A percentile compares a stretch with the other conserved stretches of the same genome.
These are phyloP conservation scores for Leishmania aethiopica DNA, from an alignment of 208 protist genomes.

Conservation along the genomic window DNA sequence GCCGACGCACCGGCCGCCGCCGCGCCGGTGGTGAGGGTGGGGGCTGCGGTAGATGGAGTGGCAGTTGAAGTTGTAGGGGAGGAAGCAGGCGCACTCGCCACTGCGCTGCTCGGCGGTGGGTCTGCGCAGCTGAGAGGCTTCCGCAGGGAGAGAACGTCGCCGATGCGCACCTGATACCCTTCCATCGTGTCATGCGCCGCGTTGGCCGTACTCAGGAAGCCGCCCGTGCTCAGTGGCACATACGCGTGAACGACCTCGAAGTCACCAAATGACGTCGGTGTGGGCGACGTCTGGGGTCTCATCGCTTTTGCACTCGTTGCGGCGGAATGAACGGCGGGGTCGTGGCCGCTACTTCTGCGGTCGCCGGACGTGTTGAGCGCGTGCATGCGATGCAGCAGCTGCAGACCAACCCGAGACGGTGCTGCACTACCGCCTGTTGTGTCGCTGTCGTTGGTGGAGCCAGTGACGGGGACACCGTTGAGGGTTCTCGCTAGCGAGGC, in stretches of 20 bases:
- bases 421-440: not conserved
- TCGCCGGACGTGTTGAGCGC: not conserved
- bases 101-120: not conserved
- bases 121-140: not conserved
- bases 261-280: not conserved
- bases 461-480: not conserved
- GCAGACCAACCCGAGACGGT: constrained; percentile 36
- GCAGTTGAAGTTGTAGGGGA: constrained; percentile 1
- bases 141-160: constrained; percentile 39
- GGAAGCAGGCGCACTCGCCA: not conserved
- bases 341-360: not conserved
- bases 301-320: not conserved
- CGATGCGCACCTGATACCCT: constrained; percentile 35
- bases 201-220: constrained; percentile 64
- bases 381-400: constrained; percentile 65
- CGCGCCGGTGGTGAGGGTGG: not conserved
- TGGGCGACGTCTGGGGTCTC: not conserved
- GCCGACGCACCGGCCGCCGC: not conserved
- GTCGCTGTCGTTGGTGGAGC: not conserved
- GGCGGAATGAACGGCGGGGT: not conserved
- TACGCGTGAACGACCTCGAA: constrained; percentile 67
- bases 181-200: constrained; percentile 30
- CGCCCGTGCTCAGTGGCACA: constrained; percentile 73
- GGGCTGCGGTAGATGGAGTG: not conserved
- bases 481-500: not conserved